phyloP scores from a whole-genome alignment of 2,329 filamentous ascomycete species.

The Fusarium keratoplasticum region DNA sequence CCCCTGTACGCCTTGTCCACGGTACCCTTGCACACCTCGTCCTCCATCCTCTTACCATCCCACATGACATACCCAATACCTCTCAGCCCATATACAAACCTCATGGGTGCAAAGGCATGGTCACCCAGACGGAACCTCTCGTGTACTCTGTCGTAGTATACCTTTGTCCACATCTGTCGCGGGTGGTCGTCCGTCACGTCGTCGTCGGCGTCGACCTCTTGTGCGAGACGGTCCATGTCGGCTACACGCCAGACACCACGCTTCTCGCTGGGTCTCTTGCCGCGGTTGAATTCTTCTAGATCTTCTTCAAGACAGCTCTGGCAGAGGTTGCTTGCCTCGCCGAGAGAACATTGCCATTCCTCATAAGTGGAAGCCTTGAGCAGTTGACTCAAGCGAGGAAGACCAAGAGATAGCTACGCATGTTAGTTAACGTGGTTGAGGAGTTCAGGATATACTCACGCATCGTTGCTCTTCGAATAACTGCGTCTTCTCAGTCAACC shows the following conservation, averaged over 20 bases:
- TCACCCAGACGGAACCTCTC: constrained; percentile 31
- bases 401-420: constrained; percentile 31
- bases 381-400: constrained; percentile 23
- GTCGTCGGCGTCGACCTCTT: constrained; percentile 30
- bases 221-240: constrained; percentile 34
- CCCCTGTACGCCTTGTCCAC: constrained; percentile 35
- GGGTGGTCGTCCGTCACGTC: constrained; percentile 25
- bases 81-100: constrained; percentile 32
- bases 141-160: constrained; percentile 29
- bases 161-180: constrained; percentile 31
- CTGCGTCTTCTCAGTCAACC: constrained; percentile 29
- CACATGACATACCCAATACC: constrained; percentile 38
- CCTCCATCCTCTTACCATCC: constrained; percentile 35
- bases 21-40: constrained; percentile 23
- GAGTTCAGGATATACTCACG: constrained; percentile 7
- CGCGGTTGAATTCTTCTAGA: constrained; percentile 27
- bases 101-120: constrained; percentile 30
- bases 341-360: constrained; percentile 32
- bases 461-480: constrained; percentile 38
- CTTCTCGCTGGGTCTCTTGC: background rate
- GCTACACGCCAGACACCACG: constrained; percentile 21
- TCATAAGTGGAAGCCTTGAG: constrained; percentile 29
- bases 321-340: constrained; percentile 6
- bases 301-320: constrained; percentile 31
- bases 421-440: background rate